Percentiles rank a stretch among this genome's conserved stretches.
phyloP scores from a whole-genome alignment of 306 rosid species.

The Malus asiatica region DNA sequence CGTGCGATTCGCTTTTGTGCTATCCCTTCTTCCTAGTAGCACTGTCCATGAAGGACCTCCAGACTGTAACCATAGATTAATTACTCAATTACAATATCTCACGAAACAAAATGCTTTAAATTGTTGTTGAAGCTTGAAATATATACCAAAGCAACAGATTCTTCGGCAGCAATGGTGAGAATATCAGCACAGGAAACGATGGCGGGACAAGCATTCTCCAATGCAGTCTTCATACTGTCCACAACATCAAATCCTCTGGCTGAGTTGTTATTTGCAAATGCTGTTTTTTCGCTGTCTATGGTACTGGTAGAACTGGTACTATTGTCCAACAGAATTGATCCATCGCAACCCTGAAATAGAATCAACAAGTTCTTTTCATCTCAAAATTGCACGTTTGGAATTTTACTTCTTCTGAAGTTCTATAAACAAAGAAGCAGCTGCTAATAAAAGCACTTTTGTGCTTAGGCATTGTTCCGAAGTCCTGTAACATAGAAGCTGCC shows the following conservation, averaged over 20 bases:
- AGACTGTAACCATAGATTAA: slow-evolving; percentile 20
- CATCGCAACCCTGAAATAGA: slow-evolving; percentile 55
- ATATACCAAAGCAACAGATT: slow-evolving; percentile 23
- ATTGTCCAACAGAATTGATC: slow-evolving; percentile 40
- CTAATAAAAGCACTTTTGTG: too few relatives aligned
- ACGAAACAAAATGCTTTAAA: not conserved
- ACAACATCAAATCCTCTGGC: slow-evolving; percentile 43
- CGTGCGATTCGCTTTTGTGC: slow-evolving; percentile 28
- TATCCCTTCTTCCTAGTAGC: slow-evolving; percentile 49
- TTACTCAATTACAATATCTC: not conserved
- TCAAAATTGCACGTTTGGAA: too few relatives aligned
- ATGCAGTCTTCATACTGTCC: slow-evolving; percentile 29
- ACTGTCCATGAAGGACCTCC: slow-evolving; percentile 42
- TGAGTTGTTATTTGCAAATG: slow-evolving; percentile 25
- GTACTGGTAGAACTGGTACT: not conserved
- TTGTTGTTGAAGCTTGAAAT: not conserved
- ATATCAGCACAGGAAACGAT: slow-evolving; percentile 35
- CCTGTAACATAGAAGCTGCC: too few relatives aligned
- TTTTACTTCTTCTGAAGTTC: too few relatives aligned
- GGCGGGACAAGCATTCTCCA: slow-evolving; percentile 34
- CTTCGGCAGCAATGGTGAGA: slow-evolving; percentile 41
- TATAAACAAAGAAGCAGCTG: too few relatives aligned
- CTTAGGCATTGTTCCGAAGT: too few relatives aligned
- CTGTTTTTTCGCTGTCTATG: slow-evolving; percentile 43
- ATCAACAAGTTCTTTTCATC: too few relatives aligned